A percentile compares a stretch with the other conserved stretches of the same genome.
These are phyloP conservation scores for Ganoderma meredithae DNA, from an alignment of 1,284 basidiomycete genomes.

Conservation along the genomic window DNA sequence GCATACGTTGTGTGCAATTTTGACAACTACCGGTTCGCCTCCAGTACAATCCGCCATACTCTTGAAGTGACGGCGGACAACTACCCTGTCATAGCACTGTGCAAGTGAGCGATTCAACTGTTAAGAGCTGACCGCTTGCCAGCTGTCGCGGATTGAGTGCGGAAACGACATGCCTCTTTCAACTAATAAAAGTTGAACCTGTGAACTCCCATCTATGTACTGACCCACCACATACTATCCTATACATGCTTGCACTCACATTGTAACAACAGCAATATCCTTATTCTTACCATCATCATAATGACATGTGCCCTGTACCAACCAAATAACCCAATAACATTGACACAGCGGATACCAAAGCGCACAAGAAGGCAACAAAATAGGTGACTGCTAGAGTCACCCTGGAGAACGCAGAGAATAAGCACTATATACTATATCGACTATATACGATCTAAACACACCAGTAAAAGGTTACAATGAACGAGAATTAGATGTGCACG, in stretches of 20 bases:
- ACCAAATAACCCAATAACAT: background rate
- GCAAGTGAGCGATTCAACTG: no score
- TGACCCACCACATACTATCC: background rate
- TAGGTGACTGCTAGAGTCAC: background rate
- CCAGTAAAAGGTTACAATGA: background rate
- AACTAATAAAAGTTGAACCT: background rate
- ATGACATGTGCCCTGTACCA: background rate
- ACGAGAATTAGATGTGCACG: conserved; percentile 11
- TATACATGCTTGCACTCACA: background rate
- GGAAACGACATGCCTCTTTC: background rate
- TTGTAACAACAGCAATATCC: background rate
- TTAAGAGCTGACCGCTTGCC: background rate
- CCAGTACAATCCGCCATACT: background rate
- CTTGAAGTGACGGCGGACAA: no score
- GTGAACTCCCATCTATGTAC: background rate
- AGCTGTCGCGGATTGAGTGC: background rate
- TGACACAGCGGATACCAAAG: background rate
- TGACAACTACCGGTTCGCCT: background rate
- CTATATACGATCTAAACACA: conserved; percentile 11
- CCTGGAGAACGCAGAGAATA: background rate
- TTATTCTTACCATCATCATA: background rate
- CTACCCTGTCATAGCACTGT: background rate
- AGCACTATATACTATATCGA: conserved; percentile 14
- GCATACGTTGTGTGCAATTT: background rate
- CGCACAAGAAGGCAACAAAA: background rate